Evolutionary conservation across 1,284 basidiomycete species (phyloP), one percentile per base, ranked within the genome.

Genomic region (Coniferiporia weirii): DNA sequence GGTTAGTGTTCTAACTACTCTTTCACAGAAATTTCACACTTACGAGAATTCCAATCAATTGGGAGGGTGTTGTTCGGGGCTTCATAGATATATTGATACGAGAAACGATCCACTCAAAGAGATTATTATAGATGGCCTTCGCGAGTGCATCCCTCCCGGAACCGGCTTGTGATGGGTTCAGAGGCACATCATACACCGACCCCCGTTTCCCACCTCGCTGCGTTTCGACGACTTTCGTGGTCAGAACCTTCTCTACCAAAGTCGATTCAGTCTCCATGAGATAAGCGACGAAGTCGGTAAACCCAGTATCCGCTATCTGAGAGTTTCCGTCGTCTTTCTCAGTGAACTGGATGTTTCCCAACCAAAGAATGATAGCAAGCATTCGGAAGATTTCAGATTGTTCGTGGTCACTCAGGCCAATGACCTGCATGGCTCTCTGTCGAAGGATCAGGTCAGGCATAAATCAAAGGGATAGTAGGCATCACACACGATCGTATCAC

Each of bases 21-120:
- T 27, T 20, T 12, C 20, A 7, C 51, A 9, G 35, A 52, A 32
- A 19, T 20, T 43, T 36, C 32, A 27, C 32, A 71, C 82, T 54
- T 61, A 89, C 87, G 69, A 99, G 76, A 63, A 99, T 98, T 56
- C 97, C 97, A 64, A 99, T 93, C 57, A 98, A 80, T 63, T 95
- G 93, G n/a, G 89, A 79, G 48, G 85, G 79, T 8, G 84, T 75
- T 51, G 79, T 73, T 44, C 91, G 83, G 15, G 95, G 83, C 70
- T 95, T 95, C 94, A 99, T 97, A 4, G 95, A 98, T 20, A 92
- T 76, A 71, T 99, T 99, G 71, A 99, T 84, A 60, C 95, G 86
- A 20, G 92, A 91, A 38, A 99, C 97, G 67, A 99, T 99, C 97
- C 97, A 99, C 70, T 99, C 96, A 72, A 99, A 99, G 19, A 99